These are phyloP conservation scores for Penicillium atrosanguineum DNA, from an alignment of 495 filamentous ascomycete species.

Conservation along the genomic window DNA sequence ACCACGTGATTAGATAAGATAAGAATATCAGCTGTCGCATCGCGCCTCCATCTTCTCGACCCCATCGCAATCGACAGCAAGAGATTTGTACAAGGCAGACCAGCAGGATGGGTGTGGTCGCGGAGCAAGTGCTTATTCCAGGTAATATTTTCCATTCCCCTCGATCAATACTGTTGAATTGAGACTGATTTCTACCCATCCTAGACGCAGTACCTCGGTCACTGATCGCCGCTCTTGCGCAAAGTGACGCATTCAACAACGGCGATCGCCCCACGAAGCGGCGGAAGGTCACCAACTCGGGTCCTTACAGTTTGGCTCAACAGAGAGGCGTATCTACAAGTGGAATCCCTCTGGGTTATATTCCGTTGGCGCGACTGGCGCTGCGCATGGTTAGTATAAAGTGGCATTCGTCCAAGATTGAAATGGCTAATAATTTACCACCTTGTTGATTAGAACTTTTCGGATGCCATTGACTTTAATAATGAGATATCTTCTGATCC, in stretches of 20 bases:
- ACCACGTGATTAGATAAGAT: slow-evolving; percentile 22
- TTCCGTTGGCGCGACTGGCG: slow-evolving; percentile 35
- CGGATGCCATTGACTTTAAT: not conserved
- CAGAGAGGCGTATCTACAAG: slow-evolving; percentile 18
- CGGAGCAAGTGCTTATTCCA: slow-evolving; percentile 18
- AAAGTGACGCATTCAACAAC: slow-evolving; percentile 7
- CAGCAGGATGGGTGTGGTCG: slow-evolving; percentile 27
- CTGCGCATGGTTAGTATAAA: slow-evolving; percentile 32
- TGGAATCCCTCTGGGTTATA: slow-evolving; percentile 31
- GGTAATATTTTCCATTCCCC: slow-evolving; percentile 13
- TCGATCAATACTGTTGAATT: not conserved
- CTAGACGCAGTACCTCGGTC: slow-evolving; percentile 26
- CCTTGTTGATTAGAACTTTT: slow-evolving; percentile 20
- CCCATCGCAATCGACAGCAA: slow-evolving; percentile 4
- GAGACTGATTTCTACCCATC: slow-evolving; percentile 9
- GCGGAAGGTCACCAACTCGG: slow-evolving; percentile 28
- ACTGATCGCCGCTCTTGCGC: slow-evolving; percentile 25
- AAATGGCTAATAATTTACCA: slow-evolving; percentile 10
- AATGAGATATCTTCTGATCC: not conserved
- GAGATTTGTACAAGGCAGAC: not conserved
- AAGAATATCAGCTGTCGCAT: slow-evolving; percentile 1
- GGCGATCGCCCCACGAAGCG: slow-evolving; percentile 34
- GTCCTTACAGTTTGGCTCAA: slow-evolving; percentile 19
- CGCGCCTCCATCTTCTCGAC: not conserved
- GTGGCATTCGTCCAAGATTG: not conserved